These are phyloP conservation scores for Tuber melanosporum DNA, from an alignment of 495 filamentous ascomycete species.

Conservation along the genomic window DNA sequence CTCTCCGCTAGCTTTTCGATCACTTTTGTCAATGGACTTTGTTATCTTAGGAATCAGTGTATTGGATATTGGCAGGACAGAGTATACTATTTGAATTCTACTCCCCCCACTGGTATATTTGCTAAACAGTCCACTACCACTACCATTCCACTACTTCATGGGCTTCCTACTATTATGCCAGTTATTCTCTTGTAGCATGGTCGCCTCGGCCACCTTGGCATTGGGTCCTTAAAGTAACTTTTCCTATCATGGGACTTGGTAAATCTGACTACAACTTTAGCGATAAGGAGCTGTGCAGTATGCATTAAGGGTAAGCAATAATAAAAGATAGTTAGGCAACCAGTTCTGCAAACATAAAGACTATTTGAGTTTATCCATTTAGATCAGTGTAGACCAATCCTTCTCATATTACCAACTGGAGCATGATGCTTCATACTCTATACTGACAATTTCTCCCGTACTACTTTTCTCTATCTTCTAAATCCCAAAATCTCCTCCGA, in stretches of 20 bases:
- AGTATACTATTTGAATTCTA: no score
- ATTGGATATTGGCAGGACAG: no score
- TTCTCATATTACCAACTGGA: background rate
- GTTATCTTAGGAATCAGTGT: no score
- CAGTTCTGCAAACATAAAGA: background rate
- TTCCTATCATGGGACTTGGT: no score
- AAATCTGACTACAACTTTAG: no score
- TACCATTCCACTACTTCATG: no score
- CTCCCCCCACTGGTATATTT: no score
- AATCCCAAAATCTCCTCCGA: background rate
- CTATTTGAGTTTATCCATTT: conserved; percentile 12
- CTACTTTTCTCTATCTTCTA: background rate
- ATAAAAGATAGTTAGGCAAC: background rate
- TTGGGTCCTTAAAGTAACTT: background rate
- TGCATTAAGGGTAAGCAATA: conserved; percentile 14
- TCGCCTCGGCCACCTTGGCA: background rate
- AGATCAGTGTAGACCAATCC: background rate
- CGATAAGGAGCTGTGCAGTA: background rate
- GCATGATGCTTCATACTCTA: conserved; percentile 1
- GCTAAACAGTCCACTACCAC: no score
- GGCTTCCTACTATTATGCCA: no score
- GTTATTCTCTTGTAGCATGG: no score
- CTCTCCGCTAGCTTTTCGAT: no score
- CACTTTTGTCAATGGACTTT: no score
- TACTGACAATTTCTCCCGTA: conserved; percentile 10